Evolutionary conservation across 257 asterid species (phyloP), one percentile per base, ranked within the genome.

Genomic region (Linaria vulgaris): DNA sequence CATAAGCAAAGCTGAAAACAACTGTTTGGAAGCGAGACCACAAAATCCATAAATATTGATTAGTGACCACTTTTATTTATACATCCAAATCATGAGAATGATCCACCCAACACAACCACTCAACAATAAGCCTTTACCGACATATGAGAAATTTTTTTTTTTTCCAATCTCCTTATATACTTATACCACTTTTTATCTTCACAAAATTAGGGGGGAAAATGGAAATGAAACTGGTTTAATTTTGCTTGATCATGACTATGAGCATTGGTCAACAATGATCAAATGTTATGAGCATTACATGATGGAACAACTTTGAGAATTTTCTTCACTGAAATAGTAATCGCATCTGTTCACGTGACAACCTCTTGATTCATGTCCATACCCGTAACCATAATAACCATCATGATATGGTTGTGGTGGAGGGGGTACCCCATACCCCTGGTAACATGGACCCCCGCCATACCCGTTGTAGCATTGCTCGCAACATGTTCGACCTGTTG

Each of bases 251-350:
- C 23, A 14, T 54, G 43, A 41, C 53, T 12, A 57, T 52, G 55
- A 43, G 16, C 44, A 5, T 12, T 41, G 37, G 44, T 37, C 20
- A 44, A 16, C 14, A 3, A 66, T 52, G 31, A 7, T 12, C 56
- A 46, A n/a, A 21, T 25, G 6, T 34, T 34, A 34, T 34, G 41
- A 8, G 41, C 10, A 34, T 25, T 14, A 88, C 96, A 78, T 78
- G 63, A 83, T 74, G 54, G 80, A 63, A 76, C 96, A 88, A 17
- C 57, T 63, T 14, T 73, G 73, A 10, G 90, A 74, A 45, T 80
- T 82, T 34, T 88, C 90, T 30, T 88, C 95, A 71, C 65, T 76
- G n/a, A 74, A 79, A 59, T 73, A 85, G 46, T 58, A 52, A 27
- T 82, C 88, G 39, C 73, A 64, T 13, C 72, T 78, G 69, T 61